phyloP scores from a whole-genome alignment of 2,329 filamentous ascomycete genomes.

The Tolypocladium paradoxum region DNA sequence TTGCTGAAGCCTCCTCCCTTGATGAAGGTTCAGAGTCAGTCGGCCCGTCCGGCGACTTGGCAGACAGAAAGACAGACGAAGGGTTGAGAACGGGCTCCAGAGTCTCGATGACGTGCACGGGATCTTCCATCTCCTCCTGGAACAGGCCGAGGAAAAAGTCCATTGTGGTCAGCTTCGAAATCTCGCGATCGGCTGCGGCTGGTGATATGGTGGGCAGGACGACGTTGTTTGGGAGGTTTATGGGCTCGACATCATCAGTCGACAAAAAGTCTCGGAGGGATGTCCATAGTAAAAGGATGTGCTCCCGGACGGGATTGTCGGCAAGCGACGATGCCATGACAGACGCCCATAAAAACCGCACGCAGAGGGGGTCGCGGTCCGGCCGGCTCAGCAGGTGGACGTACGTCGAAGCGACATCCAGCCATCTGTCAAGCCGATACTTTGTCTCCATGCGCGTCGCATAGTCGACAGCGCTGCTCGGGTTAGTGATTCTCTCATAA shows the following conservation, averaged over 20 bases:
- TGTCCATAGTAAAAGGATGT: slow-evolving; percentile 47
- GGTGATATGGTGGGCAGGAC: slow-evolving; percentile 81
- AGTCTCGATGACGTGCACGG: slow-evolving; percentile 77
- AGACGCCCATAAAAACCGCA: slow-evolving; percentile 48
- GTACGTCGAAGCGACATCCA: slow-evolving; percentile 36
- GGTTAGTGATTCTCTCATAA: slow-evolving; percentile 47
- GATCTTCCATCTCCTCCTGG: slow-evolving; percentile 69
- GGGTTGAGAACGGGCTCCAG: slow-evolving; percentile 86
- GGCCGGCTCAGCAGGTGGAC: slow-evolving; percentile 24
- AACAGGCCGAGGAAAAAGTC: slow-evolving; percentile 93
- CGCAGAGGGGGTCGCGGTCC: slow-evolving; percentile 27
- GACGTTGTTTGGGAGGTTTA: slow-evolving; percentile 70
- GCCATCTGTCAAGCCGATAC: slow-evolving; percentile 39
- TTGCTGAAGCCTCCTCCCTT: slow-evolving; percentile 1
- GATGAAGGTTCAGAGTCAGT: slow-evolving; percentile 8
- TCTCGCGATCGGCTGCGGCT: slow-evolving; percentile 77
- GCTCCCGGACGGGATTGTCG: slow-evolving; percentile 43
- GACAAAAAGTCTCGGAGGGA: slow-evolving; percentile 42
- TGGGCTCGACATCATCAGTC: slow-evolving; percentile 28
- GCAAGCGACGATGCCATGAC: slow-evolving; percentile 41
- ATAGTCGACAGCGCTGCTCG: slow-evolving; percentile 41
- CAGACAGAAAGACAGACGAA: slow-evolving; percentile 36
- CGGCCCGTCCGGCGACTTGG: slow-evolving; percentile 5
- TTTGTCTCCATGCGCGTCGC: slow-evolving; percentile 37
- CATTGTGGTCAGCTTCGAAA: slow-evolving; percentile 87